Base-by-base conservation (phyloP, 495 filamentous ascomycete genomes). In the Neurospora tetraspora region DNA sequence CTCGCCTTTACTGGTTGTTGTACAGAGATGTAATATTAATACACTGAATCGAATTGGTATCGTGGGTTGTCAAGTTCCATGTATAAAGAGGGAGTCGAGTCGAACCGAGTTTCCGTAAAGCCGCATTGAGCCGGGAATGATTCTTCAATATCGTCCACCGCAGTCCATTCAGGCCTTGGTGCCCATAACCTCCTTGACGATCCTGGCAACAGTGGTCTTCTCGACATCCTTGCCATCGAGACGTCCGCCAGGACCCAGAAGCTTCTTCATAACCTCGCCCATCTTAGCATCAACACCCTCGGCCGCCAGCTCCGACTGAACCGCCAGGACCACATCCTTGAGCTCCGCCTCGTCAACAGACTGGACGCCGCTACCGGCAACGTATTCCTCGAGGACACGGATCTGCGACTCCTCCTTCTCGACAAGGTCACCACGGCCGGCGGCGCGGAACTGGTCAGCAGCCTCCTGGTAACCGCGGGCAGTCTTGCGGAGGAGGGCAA, bases 391-490 rank as follows among this genome's bases (percentile, higher is more conserved):
- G 42, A 88, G 73, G 9, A 90, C 80, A 27, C 68, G 75, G 16
- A 83, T 74, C 75, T 88, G 86, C 6, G 77, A 76, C 36, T 83
- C 78, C 79, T 90, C 88, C 76, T 87, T 88, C 47, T 85, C 85
- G 14, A 78, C 86, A 18, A 90, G 78, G 76, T 90, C 88, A 23
- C 82, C 79, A 39, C 88, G 83, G 0, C 83, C 86, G 0, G 86
- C 88, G 0, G 72, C 73, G 5, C 76, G 77, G 72, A 87, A 87
- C 73, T 89, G 87, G 61, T 75, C 81, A 12, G 77, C 74, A 0
- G 88, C 83, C 20, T 85, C 84, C 36, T 78, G 70, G 7, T 78
- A 80, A 16, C 81, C 80, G 9, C 76, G 76, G 9, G 76, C 78
- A 42, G 82, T 80, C 75, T 85, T 86, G 61, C 81, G 82, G 40